Base-by-base conservation (phyloP, 2,329 filamentous ascomycete species). In the Thielaviopsis euricoi region DNA sequence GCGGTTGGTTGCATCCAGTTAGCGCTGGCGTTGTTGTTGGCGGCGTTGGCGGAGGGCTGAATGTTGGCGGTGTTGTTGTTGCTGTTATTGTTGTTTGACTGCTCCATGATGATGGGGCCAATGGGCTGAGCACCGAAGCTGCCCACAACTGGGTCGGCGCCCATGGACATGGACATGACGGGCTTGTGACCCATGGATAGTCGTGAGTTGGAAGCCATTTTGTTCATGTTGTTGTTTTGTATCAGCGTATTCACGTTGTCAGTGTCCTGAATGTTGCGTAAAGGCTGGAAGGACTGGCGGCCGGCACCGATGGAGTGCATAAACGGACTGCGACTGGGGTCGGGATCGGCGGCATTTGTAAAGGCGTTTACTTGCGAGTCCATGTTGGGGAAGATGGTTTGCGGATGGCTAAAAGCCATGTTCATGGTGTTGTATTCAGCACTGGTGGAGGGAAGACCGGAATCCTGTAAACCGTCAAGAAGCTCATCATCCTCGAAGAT, bases 311-410 rank as follows among this genome's bases (percentile, higher is more conserved):
- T 93, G 66, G 79, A 83, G 64, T 86, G 81, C 49, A 87, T 79
- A 66, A 89, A 96, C 9, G 91, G 91, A 65, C 89, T 96, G 66
- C 94, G 87, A 61, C 95, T 91, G 6, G 91, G 89, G 56, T 89
- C 86, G 56, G 89, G 89, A 61, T 97, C 91, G 3, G 91, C 90
- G 1, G 90, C 95, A 68, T 87, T 88, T 21, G 91, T 95, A 70
- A 86, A 97, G 61, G 88, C 82, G 66, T 86, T 85, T 66, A 89
- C 82, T 59, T 86, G 83, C 53, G 78, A 74, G 62, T 87, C 83
- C 64, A 85, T 72, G 54, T 73, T 73, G 25, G 51, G 25, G 22
- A 60, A 60, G 19, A 56, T 48, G 21, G 55, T 48, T 25, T 57
- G 52, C 22, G 58, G 58, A 58, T 80, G 77, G 33, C 72, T 67